Conservation (phyloP, 73 alveolate genomes). For the Tetrahymena thermophila region DNA sequence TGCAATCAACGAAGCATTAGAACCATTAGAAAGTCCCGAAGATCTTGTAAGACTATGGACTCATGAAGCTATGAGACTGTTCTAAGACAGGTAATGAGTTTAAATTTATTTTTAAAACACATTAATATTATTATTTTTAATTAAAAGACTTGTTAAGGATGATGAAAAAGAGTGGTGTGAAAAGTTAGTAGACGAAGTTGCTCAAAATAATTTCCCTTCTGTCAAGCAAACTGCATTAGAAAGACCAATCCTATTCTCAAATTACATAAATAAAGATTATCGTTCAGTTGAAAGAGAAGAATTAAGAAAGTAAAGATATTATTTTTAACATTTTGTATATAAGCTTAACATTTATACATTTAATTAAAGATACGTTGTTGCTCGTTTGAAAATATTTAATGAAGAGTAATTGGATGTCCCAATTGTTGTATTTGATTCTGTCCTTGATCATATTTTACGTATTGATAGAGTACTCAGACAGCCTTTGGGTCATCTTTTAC, state of each 20-base stretch:
- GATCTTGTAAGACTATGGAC: slow-evolving; percentile 86
- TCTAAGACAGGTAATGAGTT: slow-evolving; percentile 80
- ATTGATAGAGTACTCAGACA: slow-evolving; percentile 97
- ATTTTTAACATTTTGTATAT: background rate
- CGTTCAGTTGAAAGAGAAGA: slow-evolving; percentile 87
- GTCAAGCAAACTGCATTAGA: slow-evolving; percentile 61
- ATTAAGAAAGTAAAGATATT: slow-evolving; percentile 58
- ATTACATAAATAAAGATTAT: slow-evolving; percentile 74
- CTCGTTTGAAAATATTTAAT: slow-evolving; percentile 82
- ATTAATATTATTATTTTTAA: background rate
- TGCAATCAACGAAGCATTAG: slow-evolving; percentile 69
- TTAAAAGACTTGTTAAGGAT: slow-evolving; percentile 67
- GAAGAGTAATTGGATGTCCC: slow-evolving; percentile 99
- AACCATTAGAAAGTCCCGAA: slow-evolving; percentile 67
- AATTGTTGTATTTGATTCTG: slow-evolving; percentile 94
- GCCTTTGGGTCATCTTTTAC: slow-evolving; percentile 97
- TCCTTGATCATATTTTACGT: slow-evolving; percentile 95
- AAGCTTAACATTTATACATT: background rate
- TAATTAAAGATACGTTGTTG: slow-evolving; percentile 28
- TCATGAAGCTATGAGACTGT: slow-evolving; percentile 96
- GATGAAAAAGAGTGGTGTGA: slow-evolving; percentile 98
- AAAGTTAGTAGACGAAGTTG: slow-evolving; percentile 77
- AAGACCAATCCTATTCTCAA: slow-evolving; percentile 91
- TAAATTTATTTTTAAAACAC: background rate
- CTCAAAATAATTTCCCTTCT: slow-evolving; percentile 72